phyloP scores from a whole-genome alignment of 106 monocot species.

The Dactylorhiza incarnata region DNA sequence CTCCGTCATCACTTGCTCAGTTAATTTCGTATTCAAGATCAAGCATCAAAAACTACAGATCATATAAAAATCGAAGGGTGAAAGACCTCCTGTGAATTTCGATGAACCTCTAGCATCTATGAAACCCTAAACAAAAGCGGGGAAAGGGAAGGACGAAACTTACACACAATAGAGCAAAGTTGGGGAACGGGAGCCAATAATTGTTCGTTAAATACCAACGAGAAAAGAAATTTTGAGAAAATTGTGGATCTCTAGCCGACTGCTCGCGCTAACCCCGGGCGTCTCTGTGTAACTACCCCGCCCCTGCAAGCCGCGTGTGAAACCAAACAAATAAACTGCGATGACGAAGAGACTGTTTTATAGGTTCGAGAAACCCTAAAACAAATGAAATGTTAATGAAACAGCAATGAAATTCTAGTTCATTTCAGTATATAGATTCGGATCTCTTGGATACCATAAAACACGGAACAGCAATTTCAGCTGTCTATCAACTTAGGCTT shows the following conservation, averaged over 20 bases:
- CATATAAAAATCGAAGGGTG: background rate
- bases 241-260: background rate
- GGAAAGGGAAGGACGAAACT: background rate
- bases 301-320: conserved; percentile 4
- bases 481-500: too few species aligned
- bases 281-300: background rate
- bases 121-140: background rate
- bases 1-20: too few species aligned
- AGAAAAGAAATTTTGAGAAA: background rate
- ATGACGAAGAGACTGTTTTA: background rate
- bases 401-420: background rate
- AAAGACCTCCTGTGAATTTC: background rate
- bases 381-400: background rate
- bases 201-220: too few species aligned
- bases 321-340: background rate
- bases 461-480: background rate
- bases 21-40: background rate
- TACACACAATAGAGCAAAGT: conserved; percentile 5
- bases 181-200: background rate
- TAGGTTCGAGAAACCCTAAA: background rate
- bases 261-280: background rate
- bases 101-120: background rate
- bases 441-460: background rate
- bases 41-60: background rate
- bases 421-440: background rate